These are phyloP conservation scores for Panicum virgatum DNA, from an alignment of 202 grass and related monocot genomes.

Conservation along the genomic window DNA sequence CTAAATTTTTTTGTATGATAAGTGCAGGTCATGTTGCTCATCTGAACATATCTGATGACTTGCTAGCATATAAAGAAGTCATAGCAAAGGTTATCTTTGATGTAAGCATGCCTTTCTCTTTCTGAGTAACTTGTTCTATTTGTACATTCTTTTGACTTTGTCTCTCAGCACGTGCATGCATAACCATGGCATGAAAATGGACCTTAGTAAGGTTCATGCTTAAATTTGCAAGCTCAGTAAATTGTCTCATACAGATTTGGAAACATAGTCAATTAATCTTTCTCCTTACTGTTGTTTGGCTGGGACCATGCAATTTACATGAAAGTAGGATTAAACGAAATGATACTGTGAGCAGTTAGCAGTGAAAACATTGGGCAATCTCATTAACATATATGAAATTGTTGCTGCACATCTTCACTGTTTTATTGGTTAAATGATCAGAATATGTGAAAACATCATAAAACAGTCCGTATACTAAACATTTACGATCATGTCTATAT, in stretches of 20 bases:
- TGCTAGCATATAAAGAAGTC: constrained; percentile 80
- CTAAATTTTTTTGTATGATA: constrained; percentile 39
- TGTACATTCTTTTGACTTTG: not conserved
- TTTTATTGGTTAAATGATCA: constrained; percentile 24
- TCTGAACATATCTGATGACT: constrained; percentile 87
- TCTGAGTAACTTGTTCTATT: constrained; percentile 22
- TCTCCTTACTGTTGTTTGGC: not conserved
- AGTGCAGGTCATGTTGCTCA: constrained; percentile 94
- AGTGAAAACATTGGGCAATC: not conserved
- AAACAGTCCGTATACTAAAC: constrained; percentile 1
- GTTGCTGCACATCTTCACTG: not conserved
- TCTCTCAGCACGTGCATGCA: not conserved
- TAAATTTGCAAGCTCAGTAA: not conserved
- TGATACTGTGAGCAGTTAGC: not conserved
- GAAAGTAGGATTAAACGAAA: constrained; percentile 13
- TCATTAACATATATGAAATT: constrained; percentile 2
- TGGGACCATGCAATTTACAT: not conserved
- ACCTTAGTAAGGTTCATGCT: not conserved
- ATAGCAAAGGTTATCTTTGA: constrained; percentile 97
- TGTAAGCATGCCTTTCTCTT: constrained; percentile 51
- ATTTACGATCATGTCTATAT: constrained; percentile 24
- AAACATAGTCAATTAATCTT: not conserved
- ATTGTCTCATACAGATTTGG: not conserved
- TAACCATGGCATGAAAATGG: not conserved
- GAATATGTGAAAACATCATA: not conserved